Percentiles rank a stretch among this genome's conserved stretches.
These are phyloP conservation scores for Thielaviopsis punctulata DNA, from an alignment of 2,329 filamentous ascomycete genomes.

Conservation along the genomic window DNA sequence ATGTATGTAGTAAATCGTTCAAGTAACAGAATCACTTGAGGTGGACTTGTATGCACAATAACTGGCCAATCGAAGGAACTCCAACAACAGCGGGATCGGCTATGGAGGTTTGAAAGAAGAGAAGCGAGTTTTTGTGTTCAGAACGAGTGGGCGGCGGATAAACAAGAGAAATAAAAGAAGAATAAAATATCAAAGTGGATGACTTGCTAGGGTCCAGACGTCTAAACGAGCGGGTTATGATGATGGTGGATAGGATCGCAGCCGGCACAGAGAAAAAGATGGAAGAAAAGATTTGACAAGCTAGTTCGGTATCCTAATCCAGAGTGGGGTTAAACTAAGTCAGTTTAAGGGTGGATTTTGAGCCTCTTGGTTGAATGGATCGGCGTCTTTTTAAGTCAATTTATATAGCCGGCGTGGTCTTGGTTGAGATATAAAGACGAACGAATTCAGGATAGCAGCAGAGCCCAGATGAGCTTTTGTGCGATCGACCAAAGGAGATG, in stretches of 20 bases:
- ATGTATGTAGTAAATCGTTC: neutral
- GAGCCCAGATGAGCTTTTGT: too few relatives aligned
- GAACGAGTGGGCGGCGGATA: neutral
- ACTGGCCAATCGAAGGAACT: neutral
- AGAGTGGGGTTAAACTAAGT: conserved; percentile 5
- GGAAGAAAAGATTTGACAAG: neutral
- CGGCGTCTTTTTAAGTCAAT: neutral
- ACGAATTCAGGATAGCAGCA: neutral
- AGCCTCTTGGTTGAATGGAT: neutral
- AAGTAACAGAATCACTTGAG: neutral
- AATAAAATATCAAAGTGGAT: neutral
- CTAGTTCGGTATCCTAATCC: neutral
- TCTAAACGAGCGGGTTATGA: neutral
- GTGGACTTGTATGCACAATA: neutral
- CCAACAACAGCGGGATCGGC: neutral
- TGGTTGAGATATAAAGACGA: neutral
- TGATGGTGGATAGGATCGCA: neutral
- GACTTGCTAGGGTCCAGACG: neutral
- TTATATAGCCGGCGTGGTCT: neutral
- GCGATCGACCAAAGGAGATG: too few relatives aligned
- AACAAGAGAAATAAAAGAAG: neutral
- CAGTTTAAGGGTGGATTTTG: neutral
- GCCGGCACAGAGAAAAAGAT: neutral
- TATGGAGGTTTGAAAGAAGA: neutral
- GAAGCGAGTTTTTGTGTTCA: neutral